Evolutionary conservation across 2,329 filamentous ascomycete genomes (phyloP).

Genomic region (Talaromyces sp.): DNA sequence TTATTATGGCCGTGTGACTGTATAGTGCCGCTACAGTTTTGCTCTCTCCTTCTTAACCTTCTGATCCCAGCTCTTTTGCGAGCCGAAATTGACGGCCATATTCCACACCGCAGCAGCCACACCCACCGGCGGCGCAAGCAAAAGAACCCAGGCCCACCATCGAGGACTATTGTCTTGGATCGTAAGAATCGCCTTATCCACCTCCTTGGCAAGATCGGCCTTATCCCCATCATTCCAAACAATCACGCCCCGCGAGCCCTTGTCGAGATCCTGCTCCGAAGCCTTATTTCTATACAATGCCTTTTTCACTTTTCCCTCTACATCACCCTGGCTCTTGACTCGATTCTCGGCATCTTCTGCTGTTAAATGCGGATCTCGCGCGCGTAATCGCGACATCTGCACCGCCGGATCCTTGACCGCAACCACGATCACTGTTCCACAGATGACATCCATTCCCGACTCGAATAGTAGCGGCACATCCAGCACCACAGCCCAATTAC

Average conservation of each 20-base stretch:
- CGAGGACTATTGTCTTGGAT: slow-evolving; percentile 63
- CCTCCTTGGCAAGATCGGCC: slow-evolving; percentile 64
- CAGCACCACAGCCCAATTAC: slow-evolving; percentile 83
- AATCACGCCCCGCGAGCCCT: slow-evolving; percentile 65
- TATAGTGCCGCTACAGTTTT: slow-evolving; percentile 4
- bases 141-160: slow-evolving; percentile 77
- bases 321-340: slow-evolving; percentile 81
- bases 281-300: slow-evolving; percentile 57
- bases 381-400: slow-evolving; percentile 76
- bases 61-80: slow-evolving; percentile 68
- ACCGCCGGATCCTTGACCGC: slow-evolving; percentile 74
- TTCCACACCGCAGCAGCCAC: slow-evolving; percentile 66
- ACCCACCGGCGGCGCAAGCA: slow-evolving; percentile 71
- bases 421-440: slow-evolving; percentile 81
- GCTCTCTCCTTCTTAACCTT: slow-evolving; percentile 54
- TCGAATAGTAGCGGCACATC: slow-evolving; percentile 94
- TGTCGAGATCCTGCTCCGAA: slow-evolving; percentile 29
- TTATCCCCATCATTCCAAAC: slow-evolving; percentile 84
- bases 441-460: slow-evolving; percentile 77
- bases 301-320: slow-evolving; percentile 75
- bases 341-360: slow-evolving; percentile 84
- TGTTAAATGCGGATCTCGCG: slow-evolving; percentile 72
- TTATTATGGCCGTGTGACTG: neutral
- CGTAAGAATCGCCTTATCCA: slow-evolving; percentile 63
- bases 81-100: slow-evolving; percentile 67